Conservation (phyloP, 179 eudicot species). For the Spergularia azorica region DNA sequence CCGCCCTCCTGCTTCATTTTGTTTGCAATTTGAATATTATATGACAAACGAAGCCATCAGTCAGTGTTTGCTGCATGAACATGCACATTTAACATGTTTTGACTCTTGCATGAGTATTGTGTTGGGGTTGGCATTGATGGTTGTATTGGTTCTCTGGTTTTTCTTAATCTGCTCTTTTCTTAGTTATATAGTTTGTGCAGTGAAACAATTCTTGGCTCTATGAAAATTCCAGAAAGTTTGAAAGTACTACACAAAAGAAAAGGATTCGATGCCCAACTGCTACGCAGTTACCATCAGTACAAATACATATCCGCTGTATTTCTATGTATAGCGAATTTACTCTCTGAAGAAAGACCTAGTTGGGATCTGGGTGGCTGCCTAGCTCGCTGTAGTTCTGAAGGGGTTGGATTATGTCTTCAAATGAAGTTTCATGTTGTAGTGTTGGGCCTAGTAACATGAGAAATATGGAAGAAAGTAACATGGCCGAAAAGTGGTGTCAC, state of each 20-base stretch:
- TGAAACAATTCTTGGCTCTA: background rate
- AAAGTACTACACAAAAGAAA: too few relatives aligned
- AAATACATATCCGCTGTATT: too few relatives aligned
- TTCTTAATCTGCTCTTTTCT: too few relatives aligned
- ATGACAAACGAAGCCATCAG: background rate
- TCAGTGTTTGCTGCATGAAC: background rate
- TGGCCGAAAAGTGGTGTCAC: background rate
- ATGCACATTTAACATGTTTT: constrained; percentile 6
- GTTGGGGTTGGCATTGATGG: background rate
- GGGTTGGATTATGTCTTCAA: too few relatives aligned
- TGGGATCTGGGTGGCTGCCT: too few relatives aligned
- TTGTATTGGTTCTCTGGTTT: too few relatives aligned
- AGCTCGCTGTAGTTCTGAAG: too few relatives aligned
- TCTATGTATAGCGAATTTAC: too few relatives aligned
- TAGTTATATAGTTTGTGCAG: background rate
- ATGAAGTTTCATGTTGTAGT: background rate
- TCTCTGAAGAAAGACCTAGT: too few relatives aligned
- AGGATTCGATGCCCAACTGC: too few relatives aligned
- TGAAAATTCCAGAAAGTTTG: too few relatives aligned
- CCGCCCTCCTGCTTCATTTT: background rate
- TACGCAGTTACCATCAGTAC: too few relatives aligned
- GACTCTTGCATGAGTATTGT: background rate
- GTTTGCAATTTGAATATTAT: background rate
- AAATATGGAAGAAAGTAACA: background rate
- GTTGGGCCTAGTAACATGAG: background rate